A percentile compares a stretch with the other conserved stretches of the same genome.
phyloP scores from a whole-genome alignment of 371 early-diverging fungal genomes.

The Rhizomucor miehei region DNA sequence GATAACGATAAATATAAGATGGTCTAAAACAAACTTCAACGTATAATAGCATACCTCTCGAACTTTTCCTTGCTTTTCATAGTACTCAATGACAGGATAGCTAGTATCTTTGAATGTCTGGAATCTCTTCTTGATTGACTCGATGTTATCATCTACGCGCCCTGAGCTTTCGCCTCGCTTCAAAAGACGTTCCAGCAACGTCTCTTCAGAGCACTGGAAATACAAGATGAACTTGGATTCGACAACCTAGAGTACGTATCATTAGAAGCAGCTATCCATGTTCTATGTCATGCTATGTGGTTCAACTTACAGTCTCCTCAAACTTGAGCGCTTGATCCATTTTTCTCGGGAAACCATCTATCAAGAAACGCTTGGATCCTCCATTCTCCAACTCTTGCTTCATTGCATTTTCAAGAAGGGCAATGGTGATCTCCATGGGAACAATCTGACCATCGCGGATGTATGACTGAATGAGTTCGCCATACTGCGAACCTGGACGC shows the following conservation, averaged over 20 bases:
- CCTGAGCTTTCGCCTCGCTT: conserved; percentile 93
- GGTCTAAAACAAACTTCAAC: too few species aligned
- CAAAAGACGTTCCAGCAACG: conserved; percentile 83
- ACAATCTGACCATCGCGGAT: conserved; percentile 95
- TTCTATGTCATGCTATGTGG: neutral
- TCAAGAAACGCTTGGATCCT: conserved; percentile 70
- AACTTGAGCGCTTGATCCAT: conserved; percentile 93
- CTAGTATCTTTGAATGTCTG: conserved; percentile 77
- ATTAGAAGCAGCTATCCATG: neutral
- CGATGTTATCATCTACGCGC: conserved; percentile 93
- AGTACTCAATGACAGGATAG: conserved; percentile 89
- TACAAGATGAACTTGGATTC: conserved; percentile 73
- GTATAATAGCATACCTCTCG: conserved; percentile 48
- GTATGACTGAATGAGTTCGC: conserved; percentile 85
- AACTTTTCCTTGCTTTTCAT: conserved; percentile 74
- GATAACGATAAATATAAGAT: neutral
- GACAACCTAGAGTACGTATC: conserved; percentile 31
- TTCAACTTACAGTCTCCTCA: conserved; percentile 65
- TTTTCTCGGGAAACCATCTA: conserved; percentile 97
- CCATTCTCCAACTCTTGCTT: conserved; percentile 54
- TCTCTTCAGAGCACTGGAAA: conserved; percentile 93
- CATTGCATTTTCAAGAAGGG: conserved; percentile 88
- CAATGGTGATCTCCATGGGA: conserved; percentile 93
- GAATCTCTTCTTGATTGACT: conserved; percentile 95
- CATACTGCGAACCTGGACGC: conserved; percentile 81